Conservation (phyloP, 805 yeast species). For the Cyberlindnera sargentensis region DNA sequence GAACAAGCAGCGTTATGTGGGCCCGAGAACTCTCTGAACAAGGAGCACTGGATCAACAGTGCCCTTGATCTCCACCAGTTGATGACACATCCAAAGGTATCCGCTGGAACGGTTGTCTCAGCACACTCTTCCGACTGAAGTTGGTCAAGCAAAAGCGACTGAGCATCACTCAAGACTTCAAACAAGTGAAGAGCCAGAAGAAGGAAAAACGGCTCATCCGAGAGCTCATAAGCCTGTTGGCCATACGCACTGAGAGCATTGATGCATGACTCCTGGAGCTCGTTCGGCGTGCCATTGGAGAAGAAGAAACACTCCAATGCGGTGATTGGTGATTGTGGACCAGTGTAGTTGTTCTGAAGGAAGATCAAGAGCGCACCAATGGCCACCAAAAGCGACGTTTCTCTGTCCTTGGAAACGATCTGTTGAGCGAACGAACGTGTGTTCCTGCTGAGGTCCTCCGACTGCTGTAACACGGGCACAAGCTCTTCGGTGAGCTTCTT, state of each 20-base stretch:
- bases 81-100: slow-evolving; percentile 34
- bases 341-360: slow-evolving; percentile 74
- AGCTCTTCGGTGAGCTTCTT: neutral
- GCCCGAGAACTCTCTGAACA: slow-evolving; percentile 58
- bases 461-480: neutral
- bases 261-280: slow-evolving; percentile 24
- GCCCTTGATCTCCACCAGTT: slow-evolving; percentile 77
- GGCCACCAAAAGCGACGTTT: slow-evolving; percentile 23
- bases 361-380: slow-evolving; percentile 61
- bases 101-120: slow-evolving; percentile 9
- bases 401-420: slow-evolving; percentile 6
- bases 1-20: slow-evolving; percentile 30
- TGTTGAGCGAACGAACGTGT: slow-evolving; percentile 1
- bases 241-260: slow-evolving; percentile 50
- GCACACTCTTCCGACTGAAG: slow-evolving; percentile 25
- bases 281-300: slow-evolving; percentile 3
- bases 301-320: slow-evolving; percentile 24
- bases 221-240: slow-evolving; percentile 60
- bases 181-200: slow-evolving; percentile 37
- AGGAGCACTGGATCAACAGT: slow-evolving; percentile 53
- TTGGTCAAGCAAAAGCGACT: slow-evolving; percentile 23
- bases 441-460: slow-evolving; percentile 3
- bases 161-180: slow-evolving; percentile 30
- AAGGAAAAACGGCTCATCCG: slow-evolving; percentile 42
- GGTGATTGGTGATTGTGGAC: slow-evolving; percentile 52